These are phyloP conservation scores for Suhomyces pyralidae DNA, from an alignment of 805 yeast genomes.

Conservation along the genomic window DNA sequence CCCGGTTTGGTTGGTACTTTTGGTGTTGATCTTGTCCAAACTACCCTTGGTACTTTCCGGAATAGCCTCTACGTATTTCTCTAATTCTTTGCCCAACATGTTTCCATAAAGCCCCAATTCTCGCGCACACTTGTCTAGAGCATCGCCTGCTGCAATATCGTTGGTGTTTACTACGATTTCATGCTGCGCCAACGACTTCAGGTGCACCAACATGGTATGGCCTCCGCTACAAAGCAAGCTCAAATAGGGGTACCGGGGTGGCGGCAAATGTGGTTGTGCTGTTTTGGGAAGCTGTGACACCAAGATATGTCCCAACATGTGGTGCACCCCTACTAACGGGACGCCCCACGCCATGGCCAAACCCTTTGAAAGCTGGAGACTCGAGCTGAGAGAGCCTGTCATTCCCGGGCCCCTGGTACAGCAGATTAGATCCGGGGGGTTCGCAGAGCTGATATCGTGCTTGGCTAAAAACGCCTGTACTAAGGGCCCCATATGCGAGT, in stretches of 20 bases:
- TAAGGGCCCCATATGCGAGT: constrained; percentile 49
- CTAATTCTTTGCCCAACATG: constrained; percentile 85
- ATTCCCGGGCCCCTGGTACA: constrained; percentile 97
- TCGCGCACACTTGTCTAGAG: constrained; percentile 89
- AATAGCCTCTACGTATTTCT: constrained; percentile 44
- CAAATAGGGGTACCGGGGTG: constrained; percentile 63
- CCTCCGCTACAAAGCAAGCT: constrained; percentile 90
- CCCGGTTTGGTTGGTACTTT: constrained; percentile 18
- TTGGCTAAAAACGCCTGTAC: constrained; percentile 44
- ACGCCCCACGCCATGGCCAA: constrained; percentile 70
- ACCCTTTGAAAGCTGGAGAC: constrained; percentile 84
- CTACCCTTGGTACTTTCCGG: constrained; percentile 24
- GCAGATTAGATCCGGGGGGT: constrained; percentile 70
- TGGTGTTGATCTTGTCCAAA: constrained; percentile 20
- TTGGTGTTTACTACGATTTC: constrained; percentile 68
- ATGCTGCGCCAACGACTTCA: constrained; percentile 60
- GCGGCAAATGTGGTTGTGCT: constrained; percentile 45
- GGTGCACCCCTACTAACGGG: constrained; percentile 89
- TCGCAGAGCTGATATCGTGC: constrained; percentile 24
- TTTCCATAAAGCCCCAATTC: constrained; percentile 75
- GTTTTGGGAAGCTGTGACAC: constrained; percentile 36
- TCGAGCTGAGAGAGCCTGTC: constrained; percentile 83
- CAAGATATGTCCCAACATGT: constrained; percentile 90
- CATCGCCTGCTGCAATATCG: constrained; percentile 92
- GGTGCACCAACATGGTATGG: constrained; percentile 82